phyloP scores from a whole-genome alignment of 192 early-diverging fungal genomes.

The Spizellomyces punctatus region DNA sequence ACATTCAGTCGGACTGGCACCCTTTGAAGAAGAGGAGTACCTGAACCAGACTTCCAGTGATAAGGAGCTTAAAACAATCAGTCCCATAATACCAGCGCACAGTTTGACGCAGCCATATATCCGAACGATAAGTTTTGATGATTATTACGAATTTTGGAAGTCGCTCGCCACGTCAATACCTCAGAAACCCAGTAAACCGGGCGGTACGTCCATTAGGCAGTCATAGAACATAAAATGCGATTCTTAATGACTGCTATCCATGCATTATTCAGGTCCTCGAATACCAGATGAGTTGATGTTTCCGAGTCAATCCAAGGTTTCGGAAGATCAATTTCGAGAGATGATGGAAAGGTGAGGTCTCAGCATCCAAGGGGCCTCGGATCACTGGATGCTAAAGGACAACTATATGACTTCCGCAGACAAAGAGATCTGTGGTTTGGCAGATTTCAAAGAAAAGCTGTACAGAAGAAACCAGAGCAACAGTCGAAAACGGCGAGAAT shows the following conservation, averaged over 20 bases:
- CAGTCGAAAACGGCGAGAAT: slow-evolving; percentile 1
- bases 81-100: too few relatives aligned
- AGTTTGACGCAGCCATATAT: not conserved
- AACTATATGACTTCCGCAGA: not conserved
- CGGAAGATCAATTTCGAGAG: slow-evolving; percentile 35
- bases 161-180: slow-evolving; percentile 46
- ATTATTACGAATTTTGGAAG: slow-evolving; percentile 54
- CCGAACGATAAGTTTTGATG: slow-evolving; percentile 47
- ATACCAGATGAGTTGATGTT: slow-evolving; percentile 28
- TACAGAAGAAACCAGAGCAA: not conserved
- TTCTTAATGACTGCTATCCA: too few relatives aligned
- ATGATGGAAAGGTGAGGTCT: slow-evolving; percentile 38
- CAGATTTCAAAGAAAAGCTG: slow-evolving; percentile 17
- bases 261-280: not conserved
- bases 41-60: not conserved
- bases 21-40: slow-evolving; percentile 23
- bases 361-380: not conserved
- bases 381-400: not conserved
- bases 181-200: not conserved
- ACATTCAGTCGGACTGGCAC: slow-evolving; percentile 12
- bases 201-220: not conserved
- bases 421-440: slow-evolving; percentile 46
- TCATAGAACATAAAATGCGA: too few relatives aligned
- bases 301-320: slow-evolving; percentile 31
- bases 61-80: too few relatives aligned